Conservation (phyloP, 352 stramenopile genomes). For the Pythium guiyangense region DNA sequence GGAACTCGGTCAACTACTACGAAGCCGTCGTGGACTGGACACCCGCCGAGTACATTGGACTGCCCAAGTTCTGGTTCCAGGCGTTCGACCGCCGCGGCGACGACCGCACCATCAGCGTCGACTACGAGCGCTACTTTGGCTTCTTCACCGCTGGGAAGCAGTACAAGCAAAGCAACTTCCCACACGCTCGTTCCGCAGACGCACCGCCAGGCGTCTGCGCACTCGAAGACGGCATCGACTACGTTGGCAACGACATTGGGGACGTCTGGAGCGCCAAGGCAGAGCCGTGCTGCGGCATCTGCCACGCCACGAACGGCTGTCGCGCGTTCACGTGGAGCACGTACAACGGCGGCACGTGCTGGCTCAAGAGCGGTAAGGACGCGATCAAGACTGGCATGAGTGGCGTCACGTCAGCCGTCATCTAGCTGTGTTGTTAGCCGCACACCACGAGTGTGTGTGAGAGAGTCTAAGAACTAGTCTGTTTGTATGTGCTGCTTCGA, state of each 20-base stretch:
- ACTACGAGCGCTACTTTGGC: slow-evolving; percentile 54
- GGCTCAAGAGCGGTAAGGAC: slow-evolving; percentile 34
- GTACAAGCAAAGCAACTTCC: slow-evolving; percentile 20
- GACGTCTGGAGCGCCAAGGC: slow-evolving; percentile 9
- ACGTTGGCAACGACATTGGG: slow-evolving; percentile 21
- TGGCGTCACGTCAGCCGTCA: not conserved
- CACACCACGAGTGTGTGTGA: not conserved
- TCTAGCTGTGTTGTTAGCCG: not conserved
- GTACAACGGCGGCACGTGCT: slow-evolving; percentile 49
- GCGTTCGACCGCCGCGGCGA: slow-evolving; percentile 49
- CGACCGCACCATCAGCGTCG: slow-evolving; percentile 27
- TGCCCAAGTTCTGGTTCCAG: slow-evolving; percentile 53
- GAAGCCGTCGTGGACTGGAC: slow-evolving; percentile 22
- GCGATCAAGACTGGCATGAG: not conserved
- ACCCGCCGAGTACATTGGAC: not conserved
- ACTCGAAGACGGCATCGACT: slow-evolving; percentile 22
- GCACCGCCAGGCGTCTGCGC: slow-evolving; percentile 2
- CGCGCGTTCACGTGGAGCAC: slow-evolving; percentile 47
- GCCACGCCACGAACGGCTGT: slow-evolving; percentile 24
- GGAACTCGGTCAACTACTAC: slow-evolving; percentile 20
- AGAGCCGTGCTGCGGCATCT: slow-evolving; percentile 22
- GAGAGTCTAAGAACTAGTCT: not conserved
- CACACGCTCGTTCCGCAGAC: slow-evolving; percentile 6
- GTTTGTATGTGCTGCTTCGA: not conserved
- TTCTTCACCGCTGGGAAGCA: slow-evolving; percentile 38